These are phyloP conservation scores for Hysterium pulicare DNA, from an alignment of 2,329 filamentous ascomycete genomes.

Conservation along the genomic window DNA sequence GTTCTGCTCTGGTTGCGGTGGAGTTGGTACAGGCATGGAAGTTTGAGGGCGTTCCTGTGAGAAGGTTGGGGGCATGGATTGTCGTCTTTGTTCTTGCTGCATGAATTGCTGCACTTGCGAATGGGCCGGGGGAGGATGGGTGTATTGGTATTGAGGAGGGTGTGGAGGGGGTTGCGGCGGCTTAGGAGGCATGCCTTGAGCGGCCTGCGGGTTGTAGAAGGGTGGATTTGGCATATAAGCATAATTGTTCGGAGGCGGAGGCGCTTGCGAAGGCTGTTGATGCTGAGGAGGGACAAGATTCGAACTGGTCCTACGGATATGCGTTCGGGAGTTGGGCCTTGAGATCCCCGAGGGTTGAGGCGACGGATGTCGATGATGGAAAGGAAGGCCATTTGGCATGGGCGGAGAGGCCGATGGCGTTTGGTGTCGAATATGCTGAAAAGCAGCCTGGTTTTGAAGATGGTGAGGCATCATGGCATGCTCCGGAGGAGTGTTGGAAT, in stretches of 20 bases:
- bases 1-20: constrained; percentile 53
- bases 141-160: constrained; percentile 44
- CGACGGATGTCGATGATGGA: constrained; percentile 71
- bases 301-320: constrained; percentile 70
- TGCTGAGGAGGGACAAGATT: constrained; percentile 66
- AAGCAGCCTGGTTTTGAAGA: constrained; percentile 56
- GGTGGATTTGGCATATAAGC: constrained; percentile 82
- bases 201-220: constrained; percentile 71
- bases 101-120: constrained; percentile 64
- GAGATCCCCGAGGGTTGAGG: constrained; percentile 76
- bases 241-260: constrained; percentile 65
- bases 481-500: constrained; percentile 62
- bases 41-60: constrained; percentile 50
- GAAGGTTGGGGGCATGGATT: constrained; percentile 70
- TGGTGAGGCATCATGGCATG: constrained; percentile 52
- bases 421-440: constrained; percentile 75
- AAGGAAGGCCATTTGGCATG: constrained; percentile 72
- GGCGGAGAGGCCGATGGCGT: constrained; percentile 87
- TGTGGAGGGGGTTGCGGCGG: constrained; percentile 33
- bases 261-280: constrained; percentile 59
- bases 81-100: constrained; percentile 71
- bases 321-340: constrained; percentile 74
- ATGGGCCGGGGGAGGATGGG: constrained; percentile 43
- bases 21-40: constrained; percentile 40
- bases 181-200: constrained; percentile 46